These are phyloP conservation scores for Scutellaria barbata DNA, from an alignment of 257 asterid species.

Conservation along the genomic window DNA sequence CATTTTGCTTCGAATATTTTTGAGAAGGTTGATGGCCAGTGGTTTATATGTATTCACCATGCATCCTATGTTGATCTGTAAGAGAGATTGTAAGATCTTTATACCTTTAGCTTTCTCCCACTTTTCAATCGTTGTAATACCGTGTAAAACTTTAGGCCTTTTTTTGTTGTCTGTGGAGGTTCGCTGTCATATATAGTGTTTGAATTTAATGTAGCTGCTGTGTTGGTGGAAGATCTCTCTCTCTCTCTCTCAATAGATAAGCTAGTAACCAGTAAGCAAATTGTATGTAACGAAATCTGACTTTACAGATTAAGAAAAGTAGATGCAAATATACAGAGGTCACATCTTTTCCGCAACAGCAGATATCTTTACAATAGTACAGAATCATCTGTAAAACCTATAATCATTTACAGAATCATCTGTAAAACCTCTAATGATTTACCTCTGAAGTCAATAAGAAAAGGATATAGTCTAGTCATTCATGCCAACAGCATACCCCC, in stretches of 20 bases:
- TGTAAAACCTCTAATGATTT: slow-evolving; percentile 11
- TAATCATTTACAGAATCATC: slow-evolving; percentile 24
- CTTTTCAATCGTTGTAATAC: not conserved
- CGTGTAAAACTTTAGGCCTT: slow-evolving; percentile 43
- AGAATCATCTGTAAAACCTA: slow-evolving; percentile 16
- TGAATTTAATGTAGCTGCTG: slow-evolving; percentile 15
- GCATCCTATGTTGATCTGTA: slow-evolving; percentile 82
- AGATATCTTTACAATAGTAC: slow-evolving; percentile 39
- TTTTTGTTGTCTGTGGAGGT: slow-evolving; percentile 29
- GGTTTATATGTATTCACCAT: slow-evolving; percentile 90
- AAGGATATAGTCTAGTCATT: slow-evolving; percentile 10
- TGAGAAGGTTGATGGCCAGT: slow-evolving; percentile 81
- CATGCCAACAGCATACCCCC: slow-evolving; percentile 37
- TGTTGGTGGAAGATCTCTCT: slow-evolving; percentile 2
- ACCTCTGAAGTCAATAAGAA: slow-evolving; percentile 14
- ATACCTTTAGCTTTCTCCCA: slow-evolving; percentile 39
- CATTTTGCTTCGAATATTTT: slow-evolving; percentile 89
- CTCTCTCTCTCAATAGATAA: slow-evolving; percentile 12
- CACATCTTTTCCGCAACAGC: slow-evolving; percentile 22
- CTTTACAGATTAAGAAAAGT: slow-evolving; percentile 33
- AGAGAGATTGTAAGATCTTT: slow-evolving; percentile 17
- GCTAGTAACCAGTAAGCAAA: slow-evolving; percentile 5
- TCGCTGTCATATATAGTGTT: slow-evolving; percentile 19
- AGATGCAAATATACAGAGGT: slow-evolving; percentile 36
- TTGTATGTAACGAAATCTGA: slow-evolving; percentile 27